phyloP scores from a whole-genome alignment of 768 basidiomycete species.

The Podaxis sp. region DNA sequence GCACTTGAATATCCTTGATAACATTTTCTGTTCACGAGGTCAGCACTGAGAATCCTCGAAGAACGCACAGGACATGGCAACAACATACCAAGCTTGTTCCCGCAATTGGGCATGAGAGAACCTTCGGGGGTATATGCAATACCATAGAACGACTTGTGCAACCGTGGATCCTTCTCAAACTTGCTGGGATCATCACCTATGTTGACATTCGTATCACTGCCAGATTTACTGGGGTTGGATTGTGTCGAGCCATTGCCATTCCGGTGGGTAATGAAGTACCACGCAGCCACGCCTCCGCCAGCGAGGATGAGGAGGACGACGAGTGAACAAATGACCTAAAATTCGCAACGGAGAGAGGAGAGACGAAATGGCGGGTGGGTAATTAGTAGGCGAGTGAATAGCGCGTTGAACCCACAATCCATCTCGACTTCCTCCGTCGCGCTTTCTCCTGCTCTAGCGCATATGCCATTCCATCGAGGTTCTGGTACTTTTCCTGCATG shows the following conservation, averaged over 20 bases:
- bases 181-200: constrained; percentile 60
- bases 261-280: constrained; percentile 62
- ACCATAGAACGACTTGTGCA: constrained; percentile 80
- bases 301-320: constrained; percentile 51
- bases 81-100: constrained; percentile 43
- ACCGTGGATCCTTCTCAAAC: constrained; percentile 63
- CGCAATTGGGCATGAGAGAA: constrained; percentile 67
- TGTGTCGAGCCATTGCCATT: constrained; percentile 29
- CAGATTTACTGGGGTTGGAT: constrained; percentile 7
- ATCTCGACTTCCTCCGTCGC: constrained; percentile 45
- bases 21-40: constrained; percentile 43
- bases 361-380: neutral
- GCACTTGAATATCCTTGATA: constrained; percentile 70
- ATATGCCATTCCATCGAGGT: constrained; percentile 22
- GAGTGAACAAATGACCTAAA: constrained; percentile 52
- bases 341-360: neutral
- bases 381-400: neutral
- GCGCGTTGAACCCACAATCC: constrained; percentile 46
- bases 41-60: neutral
- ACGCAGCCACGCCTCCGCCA: constrained; percentile 59
- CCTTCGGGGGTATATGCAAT: constrained; percentile 84
- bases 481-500: constrained; percentile 20
- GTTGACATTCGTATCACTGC: neutral
- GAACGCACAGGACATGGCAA: neutral
- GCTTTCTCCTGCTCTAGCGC: constrained; percentile 31